Base-by-base conservation (phyloP, 495 filamentous ascomycete genomes). In the Penicillium mononematosum region DNA sequence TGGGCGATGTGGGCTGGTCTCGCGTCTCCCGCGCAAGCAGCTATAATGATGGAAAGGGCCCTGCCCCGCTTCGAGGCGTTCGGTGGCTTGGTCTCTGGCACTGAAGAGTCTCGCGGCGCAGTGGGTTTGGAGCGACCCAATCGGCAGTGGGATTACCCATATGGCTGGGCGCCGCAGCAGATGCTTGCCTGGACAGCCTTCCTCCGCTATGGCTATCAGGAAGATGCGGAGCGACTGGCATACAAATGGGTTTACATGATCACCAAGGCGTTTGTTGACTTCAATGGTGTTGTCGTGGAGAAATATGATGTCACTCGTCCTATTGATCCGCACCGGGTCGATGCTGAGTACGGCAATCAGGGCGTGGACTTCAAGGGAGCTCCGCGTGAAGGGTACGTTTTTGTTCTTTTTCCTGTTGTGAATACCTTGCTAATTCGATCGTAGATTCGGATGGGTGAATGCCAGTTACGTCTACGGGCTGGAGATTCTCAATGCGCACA, bases 231-330 rank as follows among this genome's bases (percentile, higher is more conserved):
- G 73, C 79, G 92, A 22, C 73, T 98, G 39, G 87, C 89, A 0
- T 98, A 98, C 73, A 91, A 90, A 68, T 98, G 94, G 94, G 75
- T 96, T 22, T 95, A 91, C 70, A 98, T 97, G 93, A 88, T 96
- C 62, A 96, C 89, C 32, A 96, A 94, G 71, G 90, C 92, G 0
- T 98, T 98, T 74, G 89, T 96, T 24, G 92, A 98, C 65, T 98
- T 92, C 79, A 96, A 97, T 63, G 94, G 94, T 20, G 90, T 96
- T 29, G 92, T 98, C 19, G 94, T 97, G 1, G 94, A 98, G 76
- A 98, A 98, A 71, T 98, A 98, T 75, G 89, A 98, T 72, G 94
- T 98, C 45, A 98, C 94, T 45, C 76, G 90, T 50, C 85, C 85
- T 22, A 83, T 92, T 60, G 91, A 93, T 63, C 90, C 94, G 25